phyloP scores from a whole-genome alignment of 345 rosid genomes.

The Moricandia moricandioides region DNA sequence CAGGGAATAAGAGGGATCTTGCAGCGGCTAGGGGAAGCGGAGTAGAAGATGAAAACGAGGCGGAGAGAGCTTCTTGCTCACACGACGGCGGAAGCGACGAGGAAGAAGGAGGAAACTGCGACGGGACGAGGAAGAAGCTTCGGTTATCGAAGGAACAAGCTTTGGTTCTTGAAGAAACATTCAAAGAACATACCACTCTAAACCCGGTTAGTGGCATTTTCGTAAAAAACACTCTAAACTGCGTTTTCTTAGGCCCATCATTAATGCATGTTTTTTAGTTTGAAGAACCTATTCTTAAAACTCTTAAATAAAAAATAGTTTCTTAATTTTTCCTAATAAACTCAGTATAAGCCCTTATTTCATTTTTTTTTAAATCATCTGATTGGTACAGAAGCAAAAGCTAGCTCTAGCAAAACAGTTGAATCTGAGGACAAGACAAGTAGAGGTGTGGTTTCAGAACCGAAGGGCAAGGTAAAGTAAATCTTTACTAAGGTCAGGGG shows the following conservation, averaged over 20 bases:
- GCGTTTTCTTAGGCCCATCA: too few relatives aligned
- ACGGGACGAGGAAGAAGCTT: slow-evolving; percentile 74
- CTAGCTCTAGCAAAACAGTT: slow-evolving; percentile 68
- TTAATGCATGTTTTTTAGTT: too few relatives aligned
- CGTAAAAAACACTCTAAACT: too few relatives aligned
- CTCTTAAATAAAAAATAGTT: too few relatives aligned
- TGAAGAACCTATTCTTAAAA: too few relatives aligned
- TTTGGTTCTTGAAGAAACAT: slow-evolving; percentile 73
- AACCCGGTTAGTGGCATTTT: slow-evolving; percentile 54
- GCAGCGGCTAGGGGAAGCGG: slow-evolving; percentile 19
- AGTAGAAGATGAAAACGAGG: slow-evolving; percentile 56
- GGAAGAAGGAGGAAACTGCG: slow-evolving; percentile 65
- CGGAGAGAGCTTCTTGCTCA: slow-evolving; percentile 70
- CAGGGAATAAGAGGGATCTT: slow-evolving; percentile 74
- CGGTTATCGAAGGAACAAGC: slow-evolving; percentile 82
- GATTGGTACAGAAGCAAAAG: slow-evolving; percentile 65
- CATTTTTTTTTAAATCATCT: not conserved
- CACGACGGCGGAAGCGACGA: slow-evolving; percentile 59
- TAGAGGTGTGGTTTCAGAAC: slow-evolving; percentile 95
- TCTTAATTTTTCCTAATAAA: too few relatives aligned
- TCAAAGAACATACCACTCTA: slow-evolving; percentile 80
- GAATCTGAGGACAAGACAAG: slow-evolving; percentile 79
- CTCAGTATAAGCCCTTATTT: too few relatives aligned
- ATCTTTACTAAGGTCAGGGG: slow-evolving; percentile 6
- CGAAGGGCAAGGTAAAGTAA: slow-evolving; percentile 74